Evolutionary conservation across 805 yeast genomes (phyloP), one percentile per base, ranked within the genome.

Genomic region (Gaillardinia entomophila): DNA sequence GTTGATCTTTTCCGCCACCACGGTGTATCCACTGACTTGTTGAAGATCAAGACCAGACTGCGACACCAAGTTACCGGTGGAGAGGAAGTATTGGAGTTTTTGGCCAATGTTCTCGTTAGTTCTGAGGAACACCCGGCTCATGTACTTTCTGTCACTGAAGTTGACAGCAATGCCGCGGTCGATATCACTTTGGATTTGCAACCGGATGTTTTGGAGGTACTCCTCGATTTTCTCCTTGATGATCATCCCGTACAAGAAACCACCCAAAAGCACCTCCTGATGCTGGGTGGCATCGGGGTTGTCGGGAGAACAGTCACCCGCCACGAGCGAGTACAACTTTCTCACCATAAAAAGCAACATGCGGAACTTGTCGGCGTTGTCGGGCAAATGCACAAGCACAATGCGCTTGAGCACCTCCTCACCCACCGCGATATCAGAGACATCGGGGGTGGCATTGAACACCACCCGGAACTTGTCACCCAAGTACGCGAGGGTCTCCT

Each of bases 201-300:
- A 60, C 32, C 76, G 72, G 53, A 92, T 76, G 51, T 68, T 74
- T 48, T 75, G 80, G 46, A 92, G 67, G 55, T 87, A 89, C 60
- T 92, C 98, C 48, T 92, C 98, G 41, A 92, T 79, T 57, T 92
- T 92, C 63, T 92, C 98, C 60, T 92, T 92, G 51, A 92, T 61
- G 45, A 92, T 90, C 95, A 89, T 89, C 46, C 97, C 97, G 49
- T 87, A 92, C 34, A 92, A 69, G 74, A 92, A 86, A 12, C 98
- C 98, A 43, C 97, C 97, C 36, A 92, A 72, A 41, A 92, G 65
- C 20, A 92, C 85, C 65, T 92, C 98, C 65, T 92, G 98, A 70
- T 92, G 97, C 70, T 92, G 98, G 7, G 96, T 86, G 31, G 97
- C 95, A 79, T 92, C 98, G 56, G 98, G 98, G 64, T 92, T 92